Conservation (phyloP, 768 basidiomycete species). For the Pleurotus eryngii region DNA sequence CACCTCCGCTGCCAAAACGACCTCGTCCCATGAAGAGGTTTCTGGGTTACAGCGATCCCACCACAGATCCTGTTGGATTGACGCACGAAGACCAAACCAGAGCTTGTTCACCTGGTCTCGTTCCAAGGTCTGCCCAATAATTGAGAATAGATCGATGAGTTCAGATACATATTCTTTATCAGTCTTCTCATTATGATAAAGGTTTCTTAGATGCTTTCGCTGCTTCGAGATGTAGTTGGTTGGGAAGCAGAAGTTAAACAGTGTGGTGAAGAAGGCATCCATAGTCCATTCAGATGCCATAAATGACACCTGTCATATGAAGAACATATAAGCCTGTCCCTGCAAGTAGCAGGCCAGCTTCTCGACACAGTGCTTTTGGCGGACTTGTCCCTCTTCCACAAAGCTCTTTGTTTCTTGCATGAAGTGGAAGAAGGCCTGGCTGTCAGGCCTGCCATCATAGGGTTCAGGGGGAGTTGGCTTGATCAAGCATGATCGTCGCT, state of each 20-base stretch:
- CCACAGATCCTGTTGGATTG: no score
- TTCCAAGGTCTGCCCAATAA: no score
- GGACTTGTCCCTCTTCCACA: slow-evolving; percentile 17
- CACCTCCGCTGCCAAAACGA: no score
- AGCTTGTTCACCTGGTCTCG: no score
- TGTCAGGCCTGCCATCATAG: slow-evolving; percentile 23
- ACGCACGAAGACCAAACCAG: no score
- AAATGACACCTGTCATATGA: slow-evolving; percentile 21
- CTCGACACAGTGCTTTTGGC: slow-evolving; percentile 11
- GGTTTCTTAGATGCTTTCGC: slow-evolving; percentile 15
- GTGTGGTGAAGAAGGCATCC: slow-evolving; percentile 23
- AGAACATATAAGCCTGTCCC: slow-evolving; percentile 28
- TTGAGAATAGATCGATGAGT: slow-evolving; percentile 21
- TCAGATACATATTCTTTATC: slow-evolving; percentile 30
- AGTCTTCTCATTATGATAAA: slow-evolving; percentile 20
- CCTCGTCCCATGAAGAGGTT: no score
- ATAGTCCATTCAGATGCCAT: slow-evolving; percentile 23
- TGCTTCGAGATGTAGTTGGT: slow-evolving; percentile 13
- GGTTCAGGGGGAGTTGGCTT: slow-evolving; percentile 17
- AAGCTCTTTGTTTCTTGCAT: slow-evolving; percentile 21
- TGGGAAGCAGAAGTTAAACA: slow-evolving; percentile 37
- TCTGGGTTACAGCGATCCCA: no score
- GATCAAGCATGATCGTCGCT: neutral
- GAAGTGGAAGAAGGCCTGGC: slow-evolving; percentile 20
- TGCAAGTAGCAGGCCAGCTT: slow-evolving; percentile 25